phyloP scores from a whole-genome alignment of 495 filamentous ascomycete species.

The Aspergillus haitiensis region DNA sequence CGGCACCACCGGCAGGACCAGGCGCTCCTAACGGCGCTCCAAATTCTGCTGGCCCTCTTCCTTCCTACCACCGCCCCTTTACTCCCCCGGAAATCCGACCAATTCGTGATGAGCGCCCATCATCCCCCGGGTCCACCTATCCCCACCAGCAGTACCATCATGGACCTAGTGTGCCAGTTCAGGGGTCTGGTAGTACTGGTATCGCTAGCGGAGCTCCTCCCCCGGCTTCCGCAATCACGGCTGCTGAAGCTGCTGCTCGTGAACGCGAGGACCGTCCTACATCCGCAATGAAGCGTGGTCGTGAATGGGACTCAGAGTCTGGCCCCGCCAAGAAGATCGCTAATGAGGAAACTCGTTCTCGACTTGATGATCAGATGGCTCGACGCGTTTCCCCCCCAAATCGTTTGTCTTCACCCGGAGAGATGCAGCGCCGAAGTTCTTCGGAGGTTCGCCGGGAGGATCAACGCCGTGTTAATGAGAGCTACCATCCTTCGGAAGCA shows the following conservation, averaged over 20 bases:
- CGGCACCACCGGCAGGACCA: conserved; percentile 45
- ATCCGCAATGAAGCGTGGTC: conserved; percentile 76
- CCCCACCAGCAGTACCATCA: conserved; percentile 76
- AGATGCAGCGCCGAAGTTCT: conserved; percentile 72
- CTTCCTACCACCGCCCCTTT: conserved; percentile 61
- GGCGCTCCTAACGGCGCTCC: conserved; percentile 56
- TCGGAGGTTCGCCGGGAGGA: conserved; percentile 73
- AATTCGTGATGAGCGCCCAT: conserved; percentile 78
- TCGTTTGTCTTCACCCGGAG: conserved; percentile 60
- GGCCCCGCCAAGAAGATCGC: conserved; percentile 75
- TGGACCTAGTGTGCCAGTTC: conserved; percentile 62
- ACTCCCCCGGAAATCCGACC: conserved; percentile 86
- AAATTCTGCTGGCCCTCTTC: conserved; percentile 43
- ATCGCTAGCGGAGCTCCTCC: conserved; percentile 78
- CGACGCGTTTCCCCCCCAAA: conserved; percentile 70
- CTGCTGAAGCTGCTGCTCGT: conserved; percentile 73
- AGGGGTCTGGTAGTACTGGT: conserved; percentile 64
- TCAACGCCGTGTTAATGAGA: conserved; percentile 67
- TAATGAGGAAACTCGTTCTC: conserved; percentile 81
- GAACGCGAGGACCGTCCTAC: conserved; percentile 81
- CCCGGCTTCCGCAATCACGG: conserved; percentile 68
- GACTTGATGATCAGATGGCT: conserved; percentile 78
- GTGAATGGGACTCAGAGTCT: conserved; percentile 84
- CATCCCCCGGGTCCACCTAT: conserved; percentile 80
- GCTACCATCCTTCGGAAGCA: conserved; percentile 86